A percentile compares a stretch with the other conserved stretches of the same genome.
Evolutionary conservation across 2,329 filamentous ascomycete genomes (phyloP).

Genomic region (Coleophoma eucalyptorum): DNA sequence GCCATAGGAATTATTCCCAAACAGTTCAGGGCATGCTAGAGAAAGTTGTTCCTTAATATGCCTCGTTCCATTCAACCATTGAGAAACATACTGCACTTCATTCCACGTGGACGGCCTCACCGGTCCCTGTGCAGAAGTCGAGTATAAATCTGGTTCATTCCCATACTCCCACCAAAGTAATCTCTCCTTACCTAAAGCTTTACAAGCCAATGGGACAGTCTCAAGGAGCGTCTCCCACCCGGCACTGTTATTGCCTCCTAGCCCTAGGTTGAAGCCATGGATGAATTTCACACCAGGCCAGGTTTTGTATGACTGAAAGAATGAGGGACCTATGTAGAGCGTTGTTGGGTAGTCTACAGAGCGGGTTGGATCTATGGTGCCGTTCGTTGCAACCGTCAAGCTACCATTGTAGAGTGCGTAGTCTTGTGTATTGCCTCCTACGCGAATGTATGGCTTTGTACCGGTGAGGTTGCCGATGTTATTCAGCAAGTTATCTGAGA

Average conservation of each 20-base stretch:
- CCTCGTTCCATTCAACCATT: slow-evolving; percentile 54
- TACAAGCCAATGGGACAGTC: slow-evolving; percentile 53
- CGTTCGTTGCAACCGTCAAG: slow-evolving; percentile 45
- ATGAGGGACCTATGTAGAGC: slow-evolving; percentile 56
- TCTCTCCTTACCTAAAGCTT: slow-evolving; percentile 45
- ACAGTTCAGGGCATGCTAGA: slow-evolving; percentile 46
- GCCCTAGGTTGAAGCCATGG: slow-evolving; percentile 58
- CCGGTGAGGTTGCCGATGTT: slow-evolving; percentile 52
- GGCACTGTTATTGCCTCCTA: slow-evolving; percentile 43
- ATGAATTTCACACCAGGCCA: slow-evolving; percentile 51
- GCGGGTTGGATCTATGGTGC: slow-evolving; percentile 43
- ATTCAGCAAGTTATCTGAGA: slow-evolving; percentile 55
- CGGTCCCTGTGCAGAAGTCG: slow-evolving; percentile 44
- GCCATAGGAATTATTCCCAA: slow-evolving; percentile 35
- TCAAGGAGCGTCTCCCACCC: slow-evolving; percentile 48
- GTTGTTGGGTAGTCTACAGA: slow-evolving; percentile 58
- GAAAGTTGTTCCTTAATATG: slow-evolving; percentile 42
- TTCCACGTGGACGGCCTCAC: slow-evolving; percentile 49
- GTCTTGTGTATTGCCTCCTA: slow-evolving; percentile 67
- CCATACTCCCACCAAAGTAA: slow-evolving; percentile 59
- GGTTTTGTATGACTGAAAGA: slow-evolving; percentile 59
- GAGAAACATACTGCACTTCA: slow-evolving; percentile 49
- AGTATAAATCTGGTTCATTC: slow-evolving; percentile 60
- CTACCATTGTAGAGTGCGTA: slow-evolving; percentile 55
- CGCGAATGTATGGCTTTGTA: slow-evolving; percentile 55